Evolutionary conservation across 2,329 filamentous ascomycete species (phyloP).

Genomic region (Colletotrichum sp.): DNA sequence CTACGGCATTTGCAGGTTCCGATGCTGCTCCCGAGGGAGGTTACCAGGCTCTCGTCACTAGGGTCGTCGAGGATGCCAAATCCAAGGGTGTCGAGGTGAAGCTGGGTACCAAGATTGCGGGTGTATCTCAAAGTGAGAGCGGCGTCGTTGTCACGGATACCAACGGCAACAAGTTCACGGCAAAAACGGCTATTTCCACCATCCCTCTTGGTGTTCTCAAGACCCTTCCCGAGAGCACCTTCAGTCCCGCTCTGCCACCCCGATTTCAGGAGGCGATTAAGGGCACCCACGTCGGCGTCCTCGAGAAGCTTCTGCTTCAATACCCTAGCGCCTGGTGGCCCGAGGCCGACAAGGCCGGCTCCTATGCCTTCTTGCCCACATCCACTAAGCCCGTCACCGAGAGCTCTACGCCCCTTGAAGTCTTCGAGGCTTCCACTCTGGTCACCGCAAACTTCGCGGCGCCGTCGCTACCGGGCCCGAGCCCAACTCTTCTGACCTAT

Average conservation of each 20-base stretch:
- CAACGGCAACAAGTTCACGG: slow-evolving; percentile 14
- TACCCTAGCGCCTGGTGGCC: slow-evolving; percentile 18
- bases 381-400: slow-evolving; percentile 13
- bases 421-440: slow-evolving; percentile 16
- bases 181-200: slow-evolving; percentile 15
- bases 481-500: slow-evolving; percentile 16
- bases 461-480: slow-evolving; percentile 4
- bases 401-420: background rate
- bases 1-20: slow-evolving; percentile 8
- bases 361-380: slow-evolving; percentile 18
- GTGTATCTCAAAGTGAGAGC: background rate
- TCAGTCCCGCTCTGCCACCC: slow-evolving; percentile 5
- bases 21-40: slow-evolving; percentile 19
- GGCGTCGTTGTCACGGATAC: slow-evolving; percentile 3
- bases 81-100: slow-evolving; percentile 11
- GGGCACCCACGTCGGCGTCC: slow-evolving; percentile 13
- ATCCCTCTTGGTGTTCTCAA: slow-evolving; percentile 17
- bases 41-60: slow-evolving; percentile 7
- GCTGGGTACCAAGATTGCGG: slow-evolving; percentile 2
- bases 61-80: slow-evolving; percentile 13
- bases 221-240: slow-evolving; percentile 12
- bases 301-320: slow-evolving; percentile 18
- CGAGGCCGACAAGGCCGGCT: slow-evolving; percentile 11
- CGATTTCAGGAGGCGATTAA: slow-evolving; percentile 10
- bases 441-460: slow-evolving; percentile 15